phyloP scores from a whole-genome alignment of 1,284 basidiomycete species.

The Cystobasidium pallidum region DNA sequence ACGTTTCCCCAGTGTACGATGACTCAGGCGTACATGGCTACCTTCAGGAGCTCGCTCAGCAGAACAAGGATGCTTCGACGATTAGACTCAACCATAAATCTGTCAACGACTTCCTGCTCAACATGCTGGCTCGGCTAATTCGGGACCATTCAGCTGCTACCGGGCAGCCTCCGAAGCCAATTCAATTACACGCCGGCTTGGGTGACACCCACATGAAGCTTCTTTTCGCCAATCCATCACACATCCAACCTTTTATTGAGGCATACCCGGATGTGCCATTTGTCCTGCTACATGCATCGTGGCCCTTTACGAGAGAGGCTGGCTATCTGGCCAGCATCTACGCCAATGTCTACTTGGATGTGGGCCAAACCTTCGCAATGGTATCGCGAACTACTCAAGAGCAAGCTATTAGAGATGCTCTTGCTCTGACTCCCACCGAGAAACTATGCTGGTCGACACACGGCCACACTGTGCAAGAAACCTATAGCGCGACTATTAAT shows the following conservation, averaged over 20 bases:
- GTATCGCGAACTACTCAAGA: constrained; percentile 68
- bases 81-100: constrained; percentile 12
- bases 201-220: constrained; percentile 73
- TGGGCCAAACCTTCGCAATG: constrained; percentile 74
- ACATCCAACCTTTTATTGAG: constrained; percentile 69
- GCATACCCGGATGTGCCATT: constrained; percentile 65
- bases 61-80: neutral
- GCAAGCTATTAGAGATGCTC: constrained; percentile 64
- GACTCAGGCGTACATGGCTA: neutral
- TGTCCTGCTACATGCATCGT: constrained; percentile 71
- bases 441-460: constrained; percentile 79
- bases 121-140: constrained; percentile 5
- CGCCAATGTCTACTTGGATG: constrained; percentile 72
- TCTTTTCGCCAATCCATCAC: constrained; percentile 65
- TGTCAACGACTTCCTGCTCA: constrained; percentile 21
- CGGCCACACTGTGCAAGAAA: constrained; percentile 76
- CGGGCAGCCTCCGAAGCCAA: constrained; percentile 12
- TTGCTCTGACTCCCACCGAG: constrained; percentile 72
- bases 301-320: constrained; percentile 73
- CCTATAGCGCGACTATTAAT: constrained; percentile 67
- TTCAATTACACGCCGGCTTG: constrained; percentile 66
- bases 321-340: constrained; percentile 70
- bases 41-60: neutral
- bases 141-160: neutral
- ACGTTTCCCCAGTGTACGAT: neutral